Percentiles rank a stretch among this genome's conserved stretches.
Evolutionary conservation across 1,139 yeast genomes (phyloP).

Genomic region (Kodamaea sp.): DNA sequence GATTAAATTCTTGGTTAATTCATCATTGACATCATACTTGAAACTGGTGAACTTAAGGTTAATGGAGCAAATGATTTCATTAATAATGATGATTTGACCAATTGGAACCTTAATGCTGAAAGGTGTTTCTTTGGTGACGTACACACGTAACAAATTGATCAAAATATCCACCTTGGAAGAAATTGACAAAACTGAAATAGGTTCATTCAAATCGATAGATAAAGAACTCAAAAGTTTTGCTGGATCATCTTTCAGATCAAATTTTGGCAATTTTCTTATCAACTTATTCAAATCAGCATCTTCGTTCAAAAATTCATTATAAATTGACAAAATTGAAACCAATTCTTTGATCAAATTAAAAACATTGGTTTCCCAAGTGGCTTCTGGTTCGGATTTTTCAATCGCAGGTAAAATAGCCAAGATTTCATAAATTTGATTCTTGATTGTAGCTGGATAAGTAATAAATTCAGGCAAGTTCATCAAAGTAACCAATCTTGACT

Average conservation of each 20-base stretch:
- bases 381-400: slow-evolving; percentile 50
- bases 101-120: slow-evolving; percentile 53
- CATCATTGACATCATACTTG: slow-evolving; percentile 57
- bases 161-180: slow-evolving; percentile 49
- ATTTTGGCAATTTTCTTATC: slow-evolving; percentile 31
- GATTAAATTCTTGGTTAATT: slow-evolving; percentile 38
- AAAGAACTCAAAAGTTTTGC: slow-evolving; percentile 43
- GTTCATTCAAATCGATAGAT: slow-evolving; percentile 54
- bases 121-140: slow-evolving; percentile 44
- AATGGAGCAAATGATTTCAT: slow-evolving; percentile 51
- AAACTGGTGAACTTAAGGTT: slow-evolving; percentile 53
- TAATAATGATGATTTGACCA: slow-evolving; percentile 47
- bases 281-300: slow-evolving; percentile 45
- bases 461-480: slow-evolving; percentile 27
- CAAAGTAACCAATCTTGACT: slow-evolving; percentile 39
- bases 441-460: slow-evolving; percentile 35
- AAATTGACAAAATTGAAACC: slow-evolving; percentile 50
- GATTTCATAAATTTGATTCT: slow-evolving; percentile 42
- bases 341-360: slow-evolving; percentile 41
- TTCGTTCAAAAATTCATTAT: slow-evolving; percentile 55
- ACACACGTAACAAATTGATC: slow-evolving; percentile 41
- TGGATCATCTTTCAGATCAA: slow-evolving; percentile 12
- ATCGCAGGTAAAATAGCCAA: slow-evolving; percentile 57
- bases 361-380: slow-evolving; percentile 46
- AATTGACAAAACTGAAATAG: slow-evolving; percentile 47